Base-by-base conservation (phyloP, 1,284 basidiomycete genomes). In the Cronartium quercuum region DNA sequence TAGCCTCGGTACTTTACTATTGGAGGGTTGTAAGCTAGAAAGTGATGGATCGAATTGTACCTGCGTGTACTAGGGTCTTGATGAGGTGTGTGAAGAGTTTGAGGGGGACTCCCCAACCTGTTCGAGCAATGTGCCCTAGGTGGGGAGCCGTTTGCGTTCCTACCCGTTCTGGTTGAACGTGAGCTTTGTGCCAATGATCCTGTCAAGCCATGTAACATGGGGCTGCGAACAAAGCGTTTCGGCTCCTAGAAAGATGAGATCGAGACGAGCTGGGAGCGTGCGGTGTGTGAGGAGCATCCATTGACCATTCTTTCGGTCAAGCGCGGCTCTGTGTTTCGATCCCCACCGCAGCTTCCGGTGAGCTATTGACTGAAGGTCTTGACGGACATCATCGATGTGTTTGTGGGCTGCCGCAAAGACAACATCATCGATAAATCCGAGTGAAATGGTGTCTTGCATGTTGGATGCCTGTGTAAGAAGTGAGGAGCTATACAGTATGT, bases 401-500 rank as follows among this genome's bases (percentile, higher is more conserved):
- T 47, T 47, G 24, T 21, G 6, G 47, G 47, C 47, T 15, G 47
- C 1, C 18, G 47, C 47, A 15, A 51, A 51, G 5, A 18, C 29
- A 5, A 67, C 66, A 57, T 55, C 42, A 35, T 67, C 66, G 6
- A 67, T 38, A 55, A 47, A 67, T 3, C 66, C 66, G 3, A 67
- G 6, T 5, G 66, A 67, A 34, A 55, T 47, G 2, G 2, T 35
- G 44, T 67, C 44, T 2, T 13, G 9, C 6, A 24, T 9, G 4
- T 4, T 5, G n/a, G 29, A n/a, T 6, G 47, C 34, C 3, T 67
- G 24, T 6, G 15, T 34, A 21, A 67, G 29, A 4, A 67, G 35
- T 6, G 66, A 29, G 15, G 42, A 12, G 29, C 55, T 66, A 37
- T 66, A 66, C 6, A 67, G 42, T 21, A 67, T 51, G 47, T 66